Conservation (phyloP, 495 filamentous ascomycete species). For the Xylaria sp. region DNA sequence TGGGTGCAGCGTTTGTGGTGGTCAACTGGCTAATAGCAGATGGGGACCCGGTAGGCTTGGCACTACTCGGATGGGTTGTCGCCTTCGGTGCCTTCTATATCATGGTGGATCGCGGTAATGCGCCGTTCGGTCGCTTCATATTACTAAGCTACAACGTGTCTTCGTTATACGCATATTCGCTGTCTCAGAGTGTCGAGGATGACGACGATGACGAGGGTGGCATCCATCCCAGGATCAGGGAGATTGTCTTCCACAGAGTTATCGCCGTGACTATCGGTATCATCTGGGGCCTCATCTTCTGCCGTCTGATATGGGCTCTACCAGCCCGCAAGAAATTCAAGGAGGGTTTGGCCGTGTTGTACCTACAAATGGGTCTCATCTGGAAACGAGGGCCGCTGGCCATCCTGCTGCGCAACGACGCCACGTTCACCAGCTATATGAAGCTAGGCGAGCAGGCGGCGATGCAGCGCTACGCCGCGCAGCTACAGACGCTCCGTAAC, state of each 20-base stretch:
- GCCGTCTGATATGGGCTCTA: slow-evolving; percentile 90
- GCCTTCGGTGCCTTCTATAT: slow-evolving; percentile 86
- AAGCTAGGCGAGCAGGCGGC: slow-evolving; percentile 80
- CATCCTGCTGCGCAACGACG: slow-evolving; percentile 62
- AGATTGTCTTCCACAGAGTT: slow-evolving; percentile 90
- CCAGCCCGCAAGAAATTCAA: slow-evolving; percentile 86
- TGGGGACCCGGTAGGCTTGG: slow-evolving; percentile 75
- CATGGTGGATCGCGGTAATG: slow-evolving; percentile 82
- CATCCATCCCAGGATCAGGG: slow-evolving; percentile 76
- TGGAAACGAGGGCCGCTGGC: slow-evolving; percentile 96
- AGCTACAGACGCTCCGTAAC: slow-evolving; percentile 75
- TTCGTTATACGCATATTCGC: slow-evolving; percentile 90
- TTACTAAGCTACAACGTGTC: slow-evolving; percentile 97
- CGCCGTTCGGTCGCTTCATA: slow-evolving; percentile 90
- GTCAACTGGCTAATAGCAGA: slow-evolving; percentile 76
- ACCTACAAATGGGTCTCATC: slow-evolving; percentile 92
- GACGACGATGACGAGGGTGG: slow-evolving; percentile 89
- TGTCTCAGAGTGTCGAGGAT: slow-evolving; percentile 78
- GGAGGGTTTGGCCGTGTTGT: slow-evolving; percentile 82
- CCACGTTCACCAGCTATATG: slow-evolving; percentile 71
- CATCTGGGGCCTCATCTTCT: slow-evolving; percentile 91
- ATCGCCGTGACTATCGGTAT: slow-evolving; percentile 87
- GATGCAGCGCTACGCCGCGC: slow-evolving; percentile 59
- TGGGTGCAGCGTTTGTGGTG: slow-evolving; percentile 79
- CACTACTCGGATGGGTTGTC: slow-evolving; percentile 80